Evolutionary conservation across 345 rosid genomes (phyloP).

Genomic region (Boechera divaricarpa): DNA sequence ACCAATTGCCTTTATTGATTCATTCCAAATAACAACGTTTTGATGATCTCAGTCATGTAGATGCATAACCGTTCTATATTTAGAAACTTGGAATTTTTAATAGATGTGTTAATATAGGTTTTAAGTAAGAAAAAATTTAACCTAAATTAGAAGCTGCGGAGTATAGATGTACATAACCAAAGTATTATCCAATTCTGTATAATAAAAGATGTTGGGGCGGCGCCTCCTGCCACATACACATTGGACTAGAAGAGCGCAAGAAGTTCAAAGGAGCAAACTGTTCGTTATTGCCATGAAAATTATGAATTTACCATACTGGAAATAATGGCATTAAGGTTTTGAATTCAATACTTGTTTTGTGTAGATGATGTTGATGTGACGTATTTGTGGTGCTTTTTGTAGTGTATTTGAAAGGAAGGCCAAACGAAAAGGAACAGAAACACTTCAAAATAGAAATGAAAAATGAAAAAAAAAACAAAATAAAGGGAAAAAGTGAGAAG

Average conservation of each 20-base stretch:
- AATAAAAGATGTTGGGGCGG: conserved; percentile 26
- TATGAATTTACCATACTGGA: conserved; percentile 20
- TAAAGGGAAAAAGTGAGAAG: conserved; percentile 28
- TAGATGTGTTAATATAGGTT: background rate
- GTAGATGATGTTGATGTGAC: conserved; percentile 41
- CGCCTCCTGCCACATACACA: conserved; percentile 24
- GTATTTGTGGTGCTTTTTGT: conserved; percentile 1
- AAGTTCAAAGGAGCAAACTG: background rate
- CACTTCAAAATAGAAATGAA: conserved; percentile 18
- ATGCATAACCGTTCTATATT: background rate
- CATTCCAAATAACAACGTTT: background rate
- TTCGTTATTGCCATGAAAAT: conserved; percentile 1
- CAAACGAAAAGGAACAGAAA: conserved; percentile 29
- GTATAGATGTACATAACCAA: background rate
- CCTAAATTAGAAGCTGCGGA: conserved; percentile 20
- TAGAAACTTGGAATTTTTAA: background rate
- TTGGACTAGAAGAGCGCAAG: conserved; percentile 3
- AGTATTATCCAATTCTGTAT: background rate
- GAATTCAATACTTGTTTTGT: conserved; percentile 21
- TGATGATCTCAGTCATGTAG: background rate
- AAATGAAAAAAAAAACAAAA: background rate
- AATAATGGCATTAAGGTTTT: conserved; percentile 24
- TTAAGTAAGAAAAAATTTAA: background rate
- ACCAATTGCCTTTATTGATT: background rate
- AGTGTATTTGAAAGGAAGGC: conserved; percentile 19